Percentiles rank a stretch among this genome's conserved stretches.
These are phyloP conservation scores for Aspergillus pseudoglaucus DNA, from an alignment of 2,329 filamentous ascomycete genomes.

Conservation along the genomic window DNA sequence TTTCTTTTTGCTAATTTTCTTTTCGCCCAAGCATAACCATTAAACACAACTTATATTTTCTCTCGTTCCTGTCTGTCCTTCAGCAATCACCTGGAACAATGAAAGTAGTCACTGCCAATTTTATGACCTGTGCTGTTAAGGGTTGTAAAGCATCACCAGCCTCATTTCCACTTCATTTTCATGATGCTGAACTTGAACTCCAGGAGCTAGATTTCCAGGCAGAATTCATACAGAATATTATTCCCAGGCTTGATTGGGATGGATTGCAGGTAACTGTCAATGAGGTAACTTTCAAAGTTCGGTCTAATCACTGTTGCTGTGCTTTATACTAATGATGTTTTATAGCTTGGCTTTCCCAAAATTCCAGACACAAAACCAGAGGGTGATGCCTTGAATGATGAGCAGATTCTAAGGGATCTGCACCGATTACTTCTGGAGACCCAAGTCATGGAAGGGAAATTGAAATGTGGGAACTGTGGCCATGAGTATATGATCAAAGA, in stretches of 20 bases:
- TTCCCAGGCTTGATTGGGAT: conserved; percentile 83
- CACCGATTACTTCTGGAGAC: conserved; percentile 83
- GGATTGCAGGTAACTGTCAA: conserved; percentile 67
- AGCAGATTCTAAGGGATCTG: conserved; percentile 67
- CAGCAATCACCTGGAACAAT: conserved; percentile 43
- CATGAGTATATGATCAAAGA: conserved; percentile 94
- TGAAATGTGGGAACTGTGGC: conserved; percentile 84
- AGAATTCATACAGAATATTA: conserved; percentile 72
- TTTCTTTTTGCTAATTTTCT: too few species aligned
- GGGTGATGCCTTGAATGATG: conserved; percentile 58
- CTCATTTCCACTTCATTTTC: conserved; percentile 86
- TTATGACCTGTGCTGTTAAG: conserved; percentile 93
- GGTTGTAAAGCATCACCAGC: conserved; percentile 74
- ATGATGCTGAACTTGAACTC: conserved; percentile 83
- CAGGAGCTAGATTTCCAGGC: conserved; percentile 76
- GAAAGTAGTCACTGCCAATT: conserved; percentile 95
- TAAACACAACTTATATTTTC: background rate
- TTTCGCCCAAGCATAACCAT: too few species aligned
- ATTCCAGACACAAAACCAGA: conserved; percentile 60
- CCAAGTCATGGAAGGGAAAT: conserved; percentile 76
- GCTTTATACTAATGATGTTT: conserved; percentile 4
- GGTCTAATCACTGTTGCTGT: background rate
- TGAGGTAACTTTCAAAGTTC: conserved; percentile 42
- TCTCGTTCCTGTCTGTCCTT: background rate
- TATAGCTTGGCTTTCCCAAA: conserved; percentile 69